Percentiles rank a stretch among this genome's conserved stretches.
phyloP scores from a whole-genome alignment of 768 basidiomycete species.

The Leccinum disarticulatum region DNA sequence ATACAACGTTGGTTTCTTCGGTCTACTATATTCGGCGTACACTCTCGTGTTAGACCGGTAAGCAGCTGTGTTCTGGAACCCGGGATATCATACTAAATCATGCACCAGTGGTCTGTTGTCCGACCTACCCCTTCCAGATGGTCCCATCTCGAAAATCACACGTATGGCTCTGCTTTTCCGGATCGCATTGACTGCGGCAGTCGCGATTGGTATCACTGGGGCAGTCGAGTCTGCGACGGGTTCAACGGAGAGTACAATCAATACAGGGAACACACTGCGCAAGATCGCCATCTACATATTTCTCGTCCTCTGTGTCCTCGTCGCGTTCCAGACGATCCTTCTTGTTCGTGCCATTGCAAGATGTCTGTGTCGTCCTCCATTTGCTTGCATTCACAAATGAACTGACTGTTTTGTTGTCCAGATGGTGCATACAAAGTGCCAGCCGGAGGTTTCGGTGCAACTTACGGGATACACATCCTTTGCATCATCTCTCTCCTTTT shows the following conservation, averaged over 20 bases:
- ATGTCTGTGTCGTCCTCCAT: constrained; percentile 12
- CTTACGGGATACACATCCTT: constrained; percentile 28
- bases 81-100: not conserved
- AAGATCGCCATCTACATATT: constrained; percentile 29
- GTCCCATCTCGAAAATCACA: constrained; percentile 22
- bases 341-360: constrained; percentile 16
- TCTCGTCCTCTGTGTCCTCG: constrained; percentile 27
- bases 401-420: constrained; percentile 9
- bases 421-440: constrained; percentile 24
- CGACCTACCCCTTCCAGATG: constrained; percentile 24
- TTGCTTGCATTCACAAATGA: not conserved
- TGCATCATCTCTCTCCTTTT: constrained; percentile 25
- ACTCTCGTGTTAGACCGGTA: constrained; percentile 35
- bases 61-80: not conserved
- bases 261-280: constrained; percentile 23
- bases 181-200: constrained; percentile 22
- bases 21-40: constrained; percentile 35
- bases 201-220: constrained; percentile 28
- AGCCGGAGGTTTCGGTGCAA: constrained; percentile 17
- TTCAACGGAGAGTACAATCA: constrained; percentile 5
- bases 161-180: constrained; percentile 26
- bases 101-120: constrained; percentile 20
- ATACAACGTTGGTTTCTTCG: constrained; percentile 38
- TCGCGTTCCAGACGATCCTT: constrained; percentile 27
- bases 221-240: constrained; percentile 18